A percentile compares a stretch with the other conserved stretches of the same genome.
phyloP scores from a whole-genome alignment of 1,284 basidiomycete genomes.

The Ustilago curta region DNA sequence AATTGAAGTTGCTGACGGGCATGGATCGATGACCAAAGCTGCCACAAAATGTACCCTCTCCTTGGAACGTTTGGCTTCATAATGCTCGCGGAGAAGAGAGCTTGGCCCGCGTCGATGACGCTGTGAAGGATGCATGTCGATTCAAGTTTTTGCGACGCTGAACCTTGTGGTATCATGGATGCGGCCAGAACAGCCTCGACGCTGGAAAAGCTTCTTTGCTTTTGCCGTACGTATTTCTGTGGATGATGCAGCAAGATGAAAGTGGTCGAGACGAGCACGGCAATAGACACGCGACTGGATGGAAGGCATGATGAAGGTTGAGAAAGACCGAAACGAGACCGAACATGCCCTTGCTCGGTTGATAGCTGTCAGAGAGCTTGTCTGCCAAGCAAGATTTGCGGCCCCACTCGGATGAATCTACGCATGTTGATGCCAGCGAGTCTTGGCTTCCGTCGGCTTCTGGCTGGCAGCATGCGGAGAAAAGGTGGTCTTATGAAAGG shows the following conservation, averaged over 20 bases:
- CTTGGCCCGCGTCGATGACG: neutral
- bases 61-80: slow-evolving; percentile 11
- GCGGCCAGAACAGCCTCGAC: slow-evolving; percentile 7
- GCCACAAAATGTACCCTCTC: slow-evolving; percentile 4
- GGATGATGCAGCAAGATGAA: slow-evolving; percentile 5
- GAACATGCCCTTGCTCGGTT: slow-evolving; percentile 2
- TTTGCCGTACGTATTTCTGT: neutral
- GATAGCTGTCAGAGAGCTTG: neutral
- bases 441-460: slow-evolving; percentile 27
- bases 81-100: neutral
- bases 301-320: slow-evolving; percentile 2
- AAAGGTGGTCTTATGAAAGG: neutral
- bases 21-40: neutral
- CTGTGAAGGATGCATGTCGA: neutral
- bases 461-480: slow-evolving; percentile 2
- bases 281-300: slow-evolving; percentile 3
- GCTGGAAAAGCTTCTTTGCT: neutral
- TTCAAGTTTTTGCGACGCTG: slow-evolving; percentile 1
- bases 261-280: neutral
- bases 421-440: too few species aligned
- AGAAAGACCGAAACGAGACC: slow-evolving; percentile 9
- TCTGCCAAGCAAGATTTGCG: neutral
- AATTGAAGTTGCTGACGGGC: slow-evolving; percentile 2
- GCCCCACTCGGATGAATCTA: slow-evolving; percentile 10
- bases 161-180: slow-evolving; percentile 2